Evolutionary conservation across 495 filamentous ascomycete species (phyloP).

Genomic region (Sordaria brevicollis): DNA sequence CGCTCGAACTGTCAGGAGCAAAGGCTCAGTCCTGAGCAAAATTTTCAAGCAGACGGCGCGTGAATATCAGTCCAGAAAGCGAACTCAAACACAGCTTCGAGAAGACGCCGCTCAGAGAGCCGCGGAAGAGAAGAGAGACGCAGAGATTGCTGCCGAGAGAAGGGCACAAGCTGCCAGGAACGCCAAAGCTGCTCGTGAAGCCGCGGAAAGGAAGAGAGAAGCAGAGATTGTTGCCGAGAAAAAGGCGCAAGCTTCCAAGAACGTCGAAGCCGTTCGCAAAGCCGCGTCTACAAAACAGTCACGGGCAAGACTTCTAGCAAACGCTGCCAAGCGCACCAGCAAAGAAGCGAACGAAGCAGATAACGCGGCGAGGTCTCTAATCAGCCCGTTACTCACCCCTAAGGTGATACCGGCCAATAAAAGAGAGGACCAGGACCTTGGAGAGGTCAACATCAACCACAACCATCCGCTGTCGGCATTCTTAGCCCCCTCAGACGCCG

Average conservation of each 20-base stretch:
- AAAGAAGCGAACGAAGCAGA: no score
- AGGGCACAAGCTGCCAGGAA: not conserved
- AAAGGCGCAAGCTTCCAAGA: no score
- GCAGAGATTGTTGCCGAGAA: no score
- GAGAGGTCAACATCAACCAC: not conserved
- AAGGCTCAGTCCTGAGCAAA: not conserved
- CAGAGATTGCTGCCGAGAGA: not conserved
- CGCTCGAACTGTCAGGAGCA: not conserved
- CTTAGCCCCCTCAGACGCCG: conserved; percentile 16
- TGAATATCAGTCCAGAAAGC: not conserved
- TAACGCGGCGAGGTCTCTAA: not conserved
- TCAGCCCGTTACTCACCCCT: not conserved
- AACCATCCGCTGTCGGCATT: conserved; percentile 3
- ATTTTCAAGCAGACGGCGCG: not conserved
- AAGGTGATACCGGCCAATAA: not conserved
- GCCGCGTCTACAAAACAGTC: no score
- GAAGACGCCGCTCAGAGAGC: not conserved
- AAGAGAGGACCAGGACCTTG: not conserved
- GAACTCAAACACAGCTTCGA: not conserved
- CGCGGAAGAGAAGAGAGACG: not conserved
- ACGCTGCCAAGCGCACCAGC: no score
- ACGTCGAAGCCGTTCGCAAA: no score
- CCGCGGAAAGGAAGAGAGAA: no score
- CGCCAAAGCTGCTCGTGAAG: not conserved
- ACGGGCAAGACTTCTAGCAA: no score